Conservation (phyloP, 2,329 filamentous ascomycete genomes). For the Aspergillus proliferans region DNA sequence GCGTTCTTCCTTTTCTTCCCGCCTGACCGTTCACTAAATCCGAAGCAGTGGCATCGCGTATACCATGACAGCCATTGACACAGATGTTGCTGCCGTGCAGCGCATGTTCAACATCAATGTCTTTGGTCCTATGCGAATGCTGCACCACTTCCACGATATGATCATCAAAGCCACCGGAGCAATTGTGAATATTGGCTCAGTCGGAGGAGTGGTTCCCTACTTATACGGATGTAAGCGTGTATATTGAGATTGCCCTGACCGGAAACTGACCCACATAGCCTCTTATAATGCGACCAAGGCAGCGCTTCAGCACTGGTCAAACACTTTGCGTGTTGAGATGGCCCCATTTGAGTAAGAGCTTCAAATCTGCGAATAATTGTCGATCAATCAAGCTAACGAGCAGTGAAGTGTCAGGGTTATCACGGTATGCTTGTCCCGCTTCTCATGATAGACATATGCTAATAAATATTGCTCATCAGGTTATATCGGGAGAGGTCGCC, state of each 20-base stretch:
- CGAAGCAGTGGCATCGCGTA: background rate
- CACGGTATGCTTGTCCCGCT: background rate
- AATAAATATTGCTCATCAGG: background rate
- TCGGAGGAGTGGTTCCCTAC: slow-evolving; percentile 8
- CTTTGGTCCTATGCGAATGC: slow-evolving; percentile 6
- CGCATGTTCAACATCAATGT: slow-evolving; percentile 8
- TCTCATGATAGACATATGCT: too few relatives aligned
- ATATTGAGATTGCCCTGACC: too few relatives aligned
- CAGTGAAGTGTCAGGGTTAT: slow-evolving; percentile 1
- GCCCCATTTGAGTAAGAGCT: slow-evolving; percentile 3
- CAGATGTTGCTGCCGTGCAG: background rate
- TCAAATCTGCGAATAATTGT: background rate
- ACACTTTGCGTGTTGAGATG: slow-evolving; percentile 7
- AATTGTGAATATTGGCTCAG: slow-evolving; percentile 21
- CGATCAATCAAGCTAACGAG: too few relatives aligned
- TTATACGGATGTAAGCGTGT: slow-evolving; percentile 1
- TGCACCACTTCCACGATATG: slow-evolving; percentile 2
- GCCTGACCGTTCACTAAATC: background rate
- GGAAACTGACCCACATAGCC: background rate
- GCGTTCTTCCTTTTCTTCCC: background rate
- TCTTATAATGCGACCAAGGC: slow-evolving; percentile 7
- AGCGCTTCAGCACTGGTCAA: slow-evolving; percentile 4
- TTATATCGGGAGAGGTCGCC: slow-evolving; percentile 5
- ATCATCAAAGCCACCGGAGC: slow-evolving; percentile 8
- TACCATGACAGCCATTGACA: slow-evolving; percentile 7